phyloP scores from a whole-genome alignment of 2,329 filamentous ascomycete genomes.

The Sporothrix phasma region DNA sequence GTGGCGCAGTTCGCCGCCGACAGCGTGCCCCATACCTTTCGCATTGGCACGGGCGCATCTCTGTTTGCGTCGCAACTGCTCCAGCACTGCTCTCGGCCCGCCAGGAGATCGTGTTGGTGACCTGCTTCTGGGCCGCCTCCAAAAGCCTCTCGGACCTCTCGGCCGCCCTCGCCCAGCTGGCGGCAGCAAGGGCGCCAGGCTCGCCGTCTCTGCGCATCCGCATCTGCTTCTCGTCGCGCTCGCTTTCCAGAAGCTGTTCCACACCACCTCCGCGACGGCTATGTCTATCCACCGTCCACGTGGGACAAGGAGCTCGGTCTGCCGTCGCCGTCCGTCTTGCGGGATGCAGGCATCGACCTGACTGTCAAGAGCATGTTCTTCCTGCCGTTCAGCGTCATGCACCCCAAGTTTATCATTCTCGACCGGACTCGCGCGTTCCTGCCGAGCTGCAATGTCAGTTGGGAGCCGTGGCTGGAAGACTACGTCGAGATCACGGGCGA shows the following conservation, averaged over 20 bases:
- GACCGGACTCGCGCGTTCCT: conserved; percentile 58
- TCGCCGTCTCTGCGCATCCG: conserved; percentile 52
- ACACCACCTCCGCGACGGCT: conserved; percentile 55
- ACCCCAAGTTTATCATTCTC: conserved; percentile 71
- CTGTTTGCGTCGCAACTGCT: conserved; percentile 47
- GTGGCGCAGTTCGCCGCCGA: conserved; percentile 34
- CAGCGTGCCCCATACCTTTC: conserved; percentile 38
- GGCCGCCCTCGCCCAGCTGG: conserved; percentile 49
- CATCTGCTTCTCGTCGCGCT: conserved; percentile 68
- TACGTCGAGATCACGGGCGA: conserved; percentile 57
- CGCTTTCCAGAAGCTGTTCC: conserved; percentile 65
- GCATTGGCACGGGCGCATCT: conserved; percentile 47
- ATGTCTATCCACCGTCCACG: conserved; percentile 46
- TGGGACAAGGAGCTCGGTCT: conserved; percentile 57
- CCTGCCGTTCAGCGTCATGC: conserved; percentile 74
- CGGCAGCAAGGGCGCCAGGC: conserved; percentile 28
- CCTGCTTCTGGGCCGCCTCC: conserved; percentile 40
- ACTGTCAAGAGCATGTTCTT: conserved; percentile 70
- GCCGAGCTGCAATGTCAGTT: conserved; percentile 76
- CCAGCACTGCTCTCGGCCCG: conserved; percentile 43
- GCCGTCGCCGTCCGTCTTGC: conserved; percentile 41
- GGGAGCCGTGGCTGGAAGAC: conserved; percentile 81
- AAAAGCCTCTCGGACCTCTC: conserved; percentile 48
- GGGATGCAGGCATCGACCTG: conserved; percentile 53
- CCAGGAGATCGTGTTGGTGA: conserved; percentile 19